Evolutionary conservation across 2,329 filamentous ascomycete species (phyloP), one percentile per base, ranked within the genome.

Genomic region (Pezicula radicicola): DNA sequence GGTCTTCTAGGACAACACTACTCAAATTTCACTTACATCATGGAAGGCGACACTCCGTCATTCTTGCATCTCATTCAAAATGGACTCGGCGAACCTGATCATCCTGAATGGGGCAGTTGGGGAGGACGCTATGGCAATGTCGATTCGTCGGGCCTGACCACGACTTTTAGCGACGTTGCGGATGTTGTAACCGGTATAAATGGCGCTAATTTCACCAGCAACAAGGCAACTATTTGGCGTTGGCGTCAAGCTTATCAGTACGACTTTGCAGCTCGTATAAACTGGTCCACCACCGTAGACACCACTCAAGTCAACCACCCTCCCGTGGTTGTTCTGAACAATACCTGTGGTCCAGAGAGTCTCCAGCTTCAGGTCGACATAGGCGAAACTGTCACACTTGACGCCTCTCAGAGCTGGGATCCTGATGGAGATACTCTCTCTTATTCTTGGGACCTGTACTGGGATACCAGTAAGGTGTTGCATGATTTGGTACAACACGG

Each of bases 381-480:
- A 2, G 67, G 66, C 3, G 56, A 64, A 8, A 64, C 55, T 1
- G 57, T 75, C 21, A 64, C 55, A 1, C 62, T 80, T 1, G 74
- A 79, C 50, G 75, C 75, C 1, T 68, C 69, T 0, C 64, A 60
- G 28, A 73, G 73, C 0, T 76, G 75, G 49, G 75, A 79, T 55
- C 74, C 75, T 0, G 74, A 79, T 48, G 64, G 63, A 5, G 68
- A 70, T 46, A 54, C 66, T 9, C 61, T 79, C 16, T 68, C 64
- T 5, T 79, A 74, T 65, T 71, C 70, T 45, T 79, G 76, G 76
- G 77, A 68, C 62, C 75, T 78, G 30, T 79, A 79, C 60, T 56
- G 52, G n/a, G 68, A 70, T 48, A 37, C n/a, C 12, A 70, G 25
- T 7, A 25, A 6, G 3, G 25, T 25, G 25, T 25, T 25, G 25